Conservation (phyloP, 192 early-diverging fungal species). For the Coemansia sp. region DNA sequence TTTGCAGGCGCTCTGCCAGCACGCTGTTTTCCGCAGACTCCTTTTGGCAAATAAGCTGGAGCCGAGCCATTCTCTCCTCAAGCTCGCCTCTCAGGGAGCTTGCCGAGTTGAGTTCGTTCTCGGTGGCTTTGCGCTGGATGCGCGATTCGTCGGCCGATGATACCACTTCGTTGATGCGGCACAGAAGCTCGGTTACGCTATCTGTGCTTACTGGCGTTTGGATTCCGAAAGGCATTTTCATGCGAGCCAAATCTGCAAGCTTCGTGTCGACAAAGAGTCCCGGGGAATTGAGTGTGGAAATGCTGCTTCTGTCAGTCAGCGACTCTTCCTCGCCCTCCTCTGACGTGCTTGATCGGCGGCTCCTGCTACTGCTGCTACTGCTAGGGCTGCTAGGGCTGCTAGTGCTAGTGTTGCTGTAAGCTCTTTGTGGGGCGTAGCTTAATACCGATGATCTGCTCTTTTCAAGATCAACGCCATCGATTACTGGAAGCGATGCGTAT, state of each 20-base stretch:
- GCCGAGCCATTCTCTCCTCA: constrained; percentile 18
- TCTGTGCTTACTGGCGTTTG: constrained; percentile 25
- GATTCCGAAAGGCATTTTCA: neutral
- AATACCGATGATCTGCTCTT: constrained; percentile 11
- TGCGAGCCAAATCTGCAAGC: constrained; percentile 7
- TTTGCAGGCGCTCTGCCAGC: constrained; percentile 12
- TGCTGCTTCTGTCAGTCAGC: neutral
- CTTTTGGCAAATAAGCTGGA: constrained; percentile 17
- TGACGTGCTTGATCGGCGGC: neutral
- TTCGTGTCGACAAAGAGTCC: constrained; percentile 18
- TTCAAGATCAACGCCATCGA: constrained; percentile 13
- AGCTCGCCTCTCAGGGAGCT: constrained; percentile 18
- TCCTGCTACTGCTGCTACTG: neutral
- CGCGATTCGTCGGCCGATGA: neutral
- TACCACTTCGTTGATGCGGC: constrained; percentile 30
- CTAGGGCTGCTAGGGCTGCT: neutral
- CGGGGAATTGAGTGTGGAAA: neutral
- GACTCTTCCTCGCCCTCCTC: neutral
- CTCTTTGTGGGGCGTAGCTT: neutral
- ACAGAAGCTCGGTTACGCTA: constrained; percentile 35
- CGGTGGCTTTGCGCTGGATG: constrained; percentile 8
- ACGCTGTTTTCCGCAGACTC: constrained; percentile 20
- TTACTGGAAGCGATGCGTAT: constrained; percentile 17
- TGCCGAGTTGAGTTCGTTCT: constrained; percentile 11
- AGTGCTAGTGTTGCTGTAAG: no score